Evolutionary conservation across 352 stramenopile genomes (phyloP).

Genomic region (Elongisporangium undulatum): DNA sequence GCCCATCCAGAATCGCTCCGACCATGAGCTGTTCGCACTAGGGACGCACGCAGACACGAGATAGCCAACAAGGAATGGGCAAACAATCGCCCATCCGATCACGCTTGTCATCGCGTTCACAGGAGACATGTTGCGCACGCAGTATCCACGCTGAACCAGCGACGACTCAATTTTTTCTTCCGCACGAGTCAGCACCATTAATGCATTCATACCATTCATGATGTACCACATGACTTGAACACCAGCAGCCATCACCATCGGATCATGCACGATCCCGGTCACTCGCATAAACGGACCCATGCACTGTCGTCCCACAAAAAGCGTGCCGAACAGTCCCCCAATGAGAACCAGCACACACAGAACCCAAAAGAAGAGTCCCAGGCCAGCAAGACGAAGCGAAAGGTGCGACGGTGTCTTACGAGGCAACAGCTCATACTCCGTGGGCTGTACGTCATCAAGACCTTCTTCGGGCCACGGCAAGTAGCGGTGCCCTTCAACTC

Average conservation of each 20-base stretch:
- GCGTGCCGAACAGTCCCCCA: conserved; percentile 56
- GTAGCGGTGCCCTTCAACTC: conserved; percentile 68
- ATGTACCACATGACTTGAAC: conserved; percentile 77
- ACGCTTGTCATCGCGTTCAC: conserved; percentile 44
- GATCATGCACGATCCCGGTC: conserved; percentile 67
- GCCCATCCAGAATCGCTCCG: conserved; percentile 74
- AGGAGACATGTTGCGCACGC: conserved; percentile 57
- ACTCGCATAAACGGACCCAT: conserved; percentile 67
- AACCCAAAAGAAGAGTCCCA: conserved; percentile 56
- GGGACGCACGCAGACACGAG: conserved; percentile 49
- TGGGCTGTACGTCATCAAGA: conserved; percentile 53
- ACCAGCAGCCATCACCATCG: conserved; percentile 64
- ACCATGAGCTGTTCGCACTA: conserved; percentile 30
- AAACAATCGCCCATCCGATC: conserved; percentile 66
- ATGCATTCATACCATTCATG: conserved; percentile 53
- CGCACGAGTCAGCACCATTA: conserved; percentile 54
- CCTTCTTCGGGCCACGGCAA: conserved; percentile 83
- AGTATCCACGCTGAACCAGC: conserved; percentile 63
- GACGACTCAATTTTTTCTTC: conserved; percentile 55
- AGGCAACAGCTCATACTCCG: conserved; percentile 71
- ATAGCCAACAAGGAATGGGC: conserved; percentile 66
- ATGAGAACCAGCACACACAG: conserved; percentile 59
- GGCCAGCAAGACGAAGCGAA: conserved; percentile 36
- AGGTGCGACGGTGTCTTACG: conserved; percentile 51
- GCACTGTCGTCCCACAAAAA: conserved; percentile 63